Percentiles rank a stretch among this genome's conserved stretches.
Conservation (phyloP, 2,329 filamentous ascomycete genomes). For the Aspergillus sp. region DNA sequence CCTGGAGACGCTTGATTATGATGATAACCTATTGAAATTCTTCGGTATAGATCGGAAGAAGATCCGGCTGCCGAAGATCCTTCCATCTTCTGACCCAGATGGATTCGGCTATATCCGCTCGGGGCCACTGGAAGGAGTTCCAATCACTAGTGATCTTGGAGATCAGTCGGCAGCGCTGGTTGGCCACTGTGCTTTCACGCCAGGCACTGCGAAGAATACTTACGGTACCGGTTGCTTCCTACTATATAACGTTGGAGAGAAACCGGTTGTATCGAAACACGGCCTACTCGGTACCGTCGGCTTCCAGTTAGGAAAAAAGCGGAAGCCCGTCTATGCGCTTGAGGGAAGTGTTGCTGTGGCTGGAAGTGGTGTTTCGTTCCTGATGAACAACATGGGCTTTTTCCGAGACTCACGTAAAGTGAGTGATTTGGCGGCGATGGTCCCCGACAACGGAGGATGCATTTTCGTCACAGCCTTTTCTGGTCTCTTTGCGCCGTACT, state of each 20-base stretch:
- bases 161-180: conserved; percentile 86
- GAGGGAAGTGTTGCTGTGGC: conserved; percentile 83
- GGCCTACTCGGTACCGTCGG: conserved; percentile 84
- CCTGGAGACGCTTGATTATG: conserved; percentile 75
- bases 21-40: conserved; percentile 73
- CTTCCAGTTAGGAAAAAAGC: conserved; percentile 73
- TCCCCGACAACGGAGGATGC: conserved; percentile 76
- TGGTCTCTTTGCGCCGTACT: conserved; percentile 88
- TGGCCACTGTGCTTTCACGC: conserved; percentile 78
- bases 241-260: conserved; percentile 81
- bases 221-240: conserved; percentile 90
- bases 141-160: conserved; percentile 80
- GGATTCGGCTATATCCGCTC: conserved; percentile 68
- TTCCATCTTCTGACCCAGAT: conserved; percentile 72
- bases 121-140: conserved; percentile 67
- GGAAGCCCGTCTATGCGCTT: conserved; percentile 73
- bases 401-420: conserved; percentile 63
- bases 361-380: conserved; percentile 75
- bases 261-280: conserved; percentile 81
- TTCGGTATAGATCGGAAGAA: conserved; percentile 74
- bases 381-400: conserved; percentile 66
- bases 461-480: conserved; percentile 89
- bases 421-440: conserved; percentile 62
- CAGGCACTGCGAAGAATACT: conserved; percentile 85
- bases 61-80: conserved; percentile 76